Percentiles rank a stretch among this genome's conserved stretches.
Conservation (phyloP, 805 yeast genomes). For the Spathaspora hagerdaliae region DNA sequence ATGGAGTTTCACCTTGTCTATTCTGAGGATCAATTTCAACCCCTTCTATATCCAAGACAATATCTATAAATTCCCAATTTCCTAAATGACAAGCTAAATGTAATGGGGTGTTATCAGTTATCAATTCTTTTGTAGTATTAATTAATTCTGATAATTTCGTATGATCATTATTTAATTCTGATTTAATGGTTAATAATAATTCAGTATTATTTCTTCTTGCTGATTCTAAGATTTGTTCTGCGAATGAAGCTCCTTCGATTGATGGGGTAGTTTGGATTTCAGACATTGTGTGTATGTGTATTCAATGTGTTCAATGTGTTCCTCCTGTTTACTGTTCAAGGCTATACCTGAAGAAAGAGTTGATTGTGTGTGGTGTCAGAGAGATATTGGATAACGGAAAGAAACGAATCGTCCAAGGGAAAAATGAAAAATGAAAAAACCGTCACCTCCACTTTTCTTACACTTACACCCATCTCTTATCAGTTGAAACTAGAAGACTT, state of each 20-base stretch:
- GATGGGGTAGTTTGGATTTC: neutral
- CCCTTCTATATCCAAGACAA: constrained; percentile 79
- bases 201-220: constrained; percentile 86
- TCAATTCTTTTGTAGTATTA: constrained; percentile 61
- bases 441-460: no score
- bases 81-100: constrained; percentile 84
- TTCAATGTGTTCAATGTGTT: neutral
- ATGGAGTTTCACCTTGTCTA: constrained; percentile 81
- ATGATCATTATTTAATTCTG: constrained; percentile 37
- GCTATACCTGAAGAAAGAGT: no score
- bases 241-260: constrained; percentile 61
- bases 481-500: no score
- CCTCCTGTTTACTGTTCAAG: no score
- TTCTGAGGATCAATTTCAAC: constrained; percentile 84
- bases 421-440: no score
- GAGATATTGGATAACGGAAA: no score
- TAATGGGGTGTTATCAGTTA: constrained; percentile 75
- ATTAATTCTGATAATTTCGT: constrained; percentile 45
- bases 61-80: constrained; percentile 80
- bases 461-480: no score
- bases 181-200: constrained; percentile 55
- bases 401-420: no score
- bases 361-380: no score
- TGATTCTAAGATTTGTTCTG: constrained; percentile 78
- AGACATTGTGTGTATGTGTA: neutral